phyloP scores from a whole-genome alignment of 2,329 filamentous ascomycete species.

The Aspergillus fumigatiaffinis region DNA sequence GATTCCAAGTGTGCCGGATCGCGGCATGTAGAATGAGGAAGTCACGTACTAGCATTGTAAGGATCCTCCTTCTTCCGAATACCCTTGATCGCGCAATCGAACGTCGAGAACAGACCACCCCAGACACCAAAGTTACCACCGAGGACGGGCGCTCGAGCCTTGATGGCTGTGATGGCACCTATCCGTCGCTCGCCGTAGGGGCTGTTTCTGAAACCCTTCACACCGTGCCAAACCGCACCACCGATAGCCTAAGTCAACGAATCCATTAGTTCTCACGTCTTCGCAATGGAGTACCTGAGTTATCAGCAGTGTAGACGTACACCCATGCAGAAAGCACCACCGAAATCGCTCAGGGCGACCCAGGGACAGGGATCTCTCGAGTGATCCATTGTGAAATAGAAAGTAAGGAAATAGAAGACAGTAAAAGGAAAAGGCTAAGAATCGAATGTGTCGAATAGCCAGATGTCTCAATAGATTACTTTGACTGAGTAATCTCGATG shows the following conservation, averaged over 20 bases:
- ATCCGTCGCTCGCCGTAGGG: slow-evolving; percentile 92
- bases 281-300: not conserved
- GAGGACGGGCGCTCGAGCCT: slow-evolving; percentile 91
- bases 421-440: slow-evolving; percentile 7
- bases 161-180: slow-evolving; percentile 94
- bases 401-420: slow-evolving; percentile 1
- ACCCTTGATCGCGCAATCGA: slow-evolving; percentile 95
- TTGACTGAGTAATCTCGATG: not conserved
- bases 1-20: too few relatives aligned
- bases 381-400: slow-evolving; percentile 70
- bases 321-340: slow-evolving; percentile 94
- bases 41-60: slow-evolving; percentile 74
- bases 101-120: slow-evolving; percentile 93
- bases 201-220: slow-evolving; percentile 89
- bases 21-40: not conserved
- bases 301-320: slow-evolving; percentile 52
- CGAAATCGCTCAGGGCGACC: slow-evolving; percentile 96
- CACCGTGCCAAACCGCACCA: slow-evolving; percentile 89
- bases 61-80: slow-evolving; percentile 94
- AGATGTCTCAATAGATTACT: not conserved
- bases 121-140: slow-evolving; percentile 98
- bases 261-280: slow-evolving; percentile 19
- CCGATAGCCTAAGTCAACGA: slow-evolving; percentile 58
- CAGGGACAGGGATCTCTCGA: slow-evolving; percentile 94
- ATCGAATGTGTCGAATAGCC: not conserved